Base-by-base conservation (phyloP, 306 rosid species). In the Astragalus glycyphyllos region DNA sequence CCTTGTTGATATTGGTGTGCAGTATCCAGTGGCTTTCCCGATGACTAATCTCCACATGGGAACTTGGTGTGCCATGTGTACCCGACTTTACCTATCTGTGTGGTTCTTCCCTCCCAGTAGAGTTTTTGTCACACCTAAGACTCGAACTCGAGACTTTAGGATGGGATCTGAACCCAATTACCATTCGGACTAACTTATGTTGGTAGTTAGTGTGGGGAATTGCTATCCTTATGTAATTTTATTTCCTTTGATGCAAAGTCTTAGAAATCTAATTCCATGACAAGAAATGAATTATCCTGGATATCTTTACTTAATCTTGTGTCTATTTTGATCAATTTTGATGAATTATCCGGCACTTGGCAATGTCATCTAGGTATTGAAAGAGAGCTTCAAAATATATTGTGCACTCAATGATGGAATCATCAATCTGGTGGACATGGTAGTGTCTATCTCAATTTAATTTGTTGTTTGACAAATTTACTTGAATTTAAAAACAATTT, bases 331-430 rank as follows among this genome's bases (percentile, higher is more conserved):
- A 20, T 20, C 1, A 49, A 11, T 63, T 47, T 62, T 55, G 49
- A 14, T 74, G 9, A 13, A 58, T 15, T 60, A 38, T 51, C 12
- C 38, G 46, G 46, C n/a, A 56, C 58, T 61, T 48, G 72, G 64
- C 62, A 12, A 47, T 84, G 68, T 44, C 45, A 66, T 68, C 65
- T 68, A 90, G 98, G 87, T 94, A 72, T 77, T 95, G 80, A 95
- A 95, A 86, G 99, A 95, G 82, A 95, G 99, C 88, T 95, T 95
- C 79, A 95, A 95, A 80, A 79, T 94, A 78, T 95, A 95, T 50
- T 95, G 99, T 77, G 96, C 97, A 35, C 81, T 95, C 71, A 95
- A 95, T 66, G 99, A 95, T 40, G 99, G 99, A 75, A 90, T 94
- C 53, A 90, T 94, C 81, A 94, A 89, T 80, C 98, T 94, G 1